Evolutionary conservation across 2,329 filamentous ascomycete species (phyloP), one percentile per base, ranked within the genome.

Genomic region (Ophiostoma sp.): DNA sequence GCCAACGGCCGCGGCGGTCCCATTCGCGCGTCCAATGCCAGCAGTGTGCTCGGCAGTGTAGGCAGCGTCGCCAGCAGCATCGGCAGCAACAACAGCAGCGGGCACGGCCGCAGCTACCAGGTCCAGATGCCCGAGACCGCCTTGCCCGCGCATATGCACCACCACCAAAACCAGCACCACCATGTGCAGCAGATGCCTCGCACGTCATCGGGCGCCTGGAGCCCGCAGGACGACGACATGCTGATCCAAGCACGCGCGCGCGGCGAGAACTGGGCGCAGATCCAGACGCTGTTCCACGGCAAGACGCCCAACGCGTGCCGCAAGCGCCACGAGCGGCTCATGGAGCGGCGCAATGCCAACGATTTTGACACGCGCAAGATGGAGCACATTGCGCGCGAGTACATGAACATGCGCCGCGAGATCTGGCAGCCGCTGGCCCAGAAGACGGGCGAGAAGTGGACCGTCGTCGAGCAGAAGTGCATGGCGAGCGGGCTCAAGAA

Each of bases 261-360:
- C 74, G 90, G 90, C 38, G 84, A 93, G 76, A 94, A 93, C 78
- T 96, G 92, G 92, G 85, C 86, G 67, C 89, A 91, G 74, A 95
- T 96, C 75, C 88, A 92, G 74, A 82, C 83, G 70, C 85, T 84
- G 71, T 96, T 96, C 76, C 89, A 89, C 0, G 83, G 79, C 76
- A 96, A 96, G 81, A 87, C 86, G 8, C 81, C 89, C 69, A 95
- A 95, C 76, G 93, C 93, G 18, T 96, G 92, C 79, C 90, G 92
- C 72, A 96, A 96, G 80, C 87, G 92, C 68, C 92, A 96, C 74
- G 92, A 96, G 79, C 85, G 92, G 55, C 80, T 96, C 72, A 88
- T 94, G 83, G 90, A 94, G 79, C 87, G 89, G 72, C 84, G 83
- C 75, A 87, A 88, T 69, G 85, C 87, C 64, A 89, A 92, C 73